These are phyloP conservation scores for Ophiostoma australiae DNA, from an alignment of 2,329 filamentous ascomycete genomes.

Conservation along the genomic window DNA sequence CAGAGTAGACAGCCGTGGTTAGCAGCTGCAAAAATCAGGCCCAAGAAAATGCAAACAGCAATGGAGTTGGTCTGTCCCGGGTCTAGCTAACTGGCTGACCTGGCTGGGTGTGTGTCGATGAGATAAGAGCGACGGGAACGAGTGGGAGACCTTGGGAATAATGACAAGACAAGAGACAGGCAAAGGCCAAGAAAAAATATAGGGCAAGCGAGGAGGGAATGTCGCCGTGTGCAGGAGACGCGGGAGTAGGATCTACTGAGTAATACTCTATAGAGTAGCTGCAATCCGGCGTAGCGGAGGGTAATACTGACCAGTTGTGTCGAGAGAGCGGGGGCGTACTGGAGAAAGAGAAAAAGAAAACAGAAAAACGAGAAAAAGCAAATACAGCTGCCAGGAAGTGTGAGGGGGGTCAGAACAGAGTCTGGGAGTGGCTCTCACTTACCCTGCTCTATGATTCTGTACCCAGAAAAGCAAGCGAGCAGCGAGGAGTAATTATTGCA, in stretches of 20 bases:
- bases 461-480: too few species aligned
- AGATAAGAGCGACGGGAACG: slow-evolving; percentile 13
- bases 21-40: background rate
- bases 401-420: background rate
- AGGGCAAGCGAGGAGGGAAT: slow-evolving; percentile 2
- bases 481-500: background rate
- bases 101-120: slow-evolving; percentile 4
- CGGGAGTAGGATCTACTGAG: background rate
- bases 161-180: background rate
- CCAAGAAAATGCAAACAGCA: background rate
- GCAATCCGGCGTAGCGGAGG: slow-evolving; percentile 1
- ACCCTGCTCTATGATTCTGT: too few species aligned
- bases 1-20: background rate
- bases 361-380: background rate
- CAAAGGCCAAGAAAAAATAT: background rate
- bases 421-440: too few species aligned
- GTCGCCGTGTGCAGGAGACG: background rate
- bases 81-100: background rate
- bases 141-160: background rate
- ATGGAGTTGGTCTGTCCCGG: background rate
- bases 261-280: background rate
- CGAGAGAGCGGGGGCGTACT: slow-evolving; percentile 12
- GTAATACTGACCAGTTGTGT: background rate
- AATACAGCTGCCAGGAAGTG: slow-evolving; percentile 8
- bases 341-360: slow-evolving; percentile 11